These are phyloP conservation scores for Mrakia gelida DNA, from an alignment of 768 basidiomycete species.

Conservation along the genomic window DNA sequence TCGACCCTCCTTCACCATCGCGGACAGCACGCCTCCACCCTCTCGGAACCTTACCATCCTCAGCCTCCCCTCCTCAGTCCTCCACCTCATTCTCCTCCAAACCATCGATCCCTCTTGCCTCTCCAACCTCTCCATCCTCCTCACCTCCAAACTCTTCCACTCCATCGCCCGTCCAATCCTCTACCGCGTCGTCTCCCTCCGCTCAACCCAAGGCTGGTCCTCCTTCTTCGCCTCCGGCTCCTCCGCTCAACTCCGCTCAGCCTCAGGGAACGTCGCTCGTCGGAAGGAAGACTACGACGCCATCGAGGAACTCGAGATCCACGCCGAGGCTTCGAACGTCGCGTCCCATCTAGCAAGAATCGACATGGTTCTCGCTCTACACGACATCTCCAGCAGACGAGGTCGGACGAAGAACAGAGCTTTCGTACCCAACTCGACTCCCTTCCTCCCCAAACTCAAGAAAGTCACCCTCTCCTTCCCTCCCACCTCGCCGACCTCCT, in stretches of 20 bases:
- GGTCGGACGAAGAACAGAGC: neutral
- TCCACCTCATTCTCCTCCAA: neutral
- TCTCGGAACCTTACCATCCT: neutral
- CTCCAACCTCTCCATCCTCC: slow-evolving; percentile 8
- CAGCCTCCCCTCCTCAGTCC: neutral
- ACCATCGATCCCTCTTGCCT: neutral
- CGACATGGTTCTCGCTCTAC: neutral
- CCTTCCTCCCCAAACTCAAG: neutral
- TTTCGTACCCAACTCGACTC: neutral
- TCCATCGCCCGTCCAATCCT: slow-evolving; percentile 1
- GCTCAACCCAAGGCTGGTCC: slow-evolving; percentile 2
- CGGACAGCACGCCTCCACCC: neutral
- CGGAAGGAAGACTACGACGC: neutral
- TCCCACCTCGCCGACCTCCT: neutral
- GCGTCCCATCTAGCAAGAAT: neutral
- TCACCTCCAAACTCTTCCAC: neutral
- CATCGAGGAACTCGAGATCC: slow-evolving; percentile 1
- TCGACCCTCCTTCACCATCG: neutral
- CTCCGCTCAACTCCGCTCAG: neutral
- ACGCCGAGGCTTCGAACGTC: neutral
- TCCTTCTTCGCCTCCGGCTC: neutral
- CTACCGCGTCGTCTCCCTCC: slow-evolving; percentile 15
- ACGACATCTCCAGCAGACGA: neutral
- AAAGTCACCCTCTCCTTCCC: neutral
- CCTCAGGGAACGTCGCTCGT: neutral